A percentile compares a stretch with the other conserved stretches of the same genome.
Conservation (phyloP, 208 protist species). For the Trypanosoma rangeli region DNA sequence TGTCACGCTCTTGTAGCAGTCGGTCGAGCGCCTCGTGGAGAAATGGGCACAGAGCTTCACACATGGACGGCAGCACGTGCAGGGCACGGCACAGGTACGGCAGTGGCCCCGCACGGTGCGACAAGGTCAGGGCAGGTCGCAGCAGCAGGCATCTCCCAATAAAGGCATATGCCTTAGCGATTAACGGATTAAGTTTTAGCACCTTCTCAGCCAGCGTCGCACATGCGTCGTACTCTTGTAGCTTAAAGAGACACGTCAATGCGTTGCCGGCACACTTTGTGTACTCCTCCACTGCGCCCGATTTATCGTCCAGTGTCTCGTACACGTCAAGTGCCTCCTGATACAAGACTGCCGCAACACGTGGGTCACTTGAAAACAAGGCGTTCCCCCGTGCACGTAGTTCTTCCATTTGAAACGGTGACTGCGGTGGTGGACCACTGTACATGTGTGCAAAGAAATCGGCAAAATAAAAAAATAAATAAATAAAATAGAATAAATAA, state of each 20-base stretch:
- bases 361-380: constrained; percentile 52
- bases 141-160: constrained; percentile 53
- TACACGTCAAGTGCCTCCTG: constrained; percentile 53
- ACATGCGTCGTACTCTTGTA: constrained; percentile 42
- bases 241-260: constrained; percentile 75
- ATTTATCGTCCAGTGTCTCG: constrained; percentile 25
- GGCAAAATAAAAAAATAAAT: neutral
- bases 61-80: constrained; percentile 61
- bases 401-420: constrained; percentile 49
- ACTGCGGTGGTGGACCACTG: neutral
- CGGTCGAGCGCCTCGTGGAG: constrained; percentile 28
- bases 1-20: constrained; percentile 16
- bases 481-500: too few species aligned
- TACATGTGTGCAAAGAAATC: neutral
- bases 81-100: constrained; percentile 75
- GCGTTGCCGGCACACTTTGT: constrained; percentile 84
- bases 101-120: constrained; percentile 28
- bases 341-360: constrained; percentile 52
- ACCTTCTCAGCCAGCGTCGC: constrained; percentile 41
- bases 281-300: constrained; percentile 54
- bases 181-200: constrained; percentile 59
- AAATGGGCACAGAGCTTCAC: constrained; percentile 28
- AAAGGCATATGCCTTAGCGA: constrained; percentile 86
- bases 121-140: constrained; percentile 19
- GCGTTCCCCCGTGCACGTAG: constrained; percentile 68